Evolutionary conservation across 805 yeast species (phyloP), one percentile per base, ranked within the genome.

Genomic region (Tetrapisispora phaffii): DNA sequence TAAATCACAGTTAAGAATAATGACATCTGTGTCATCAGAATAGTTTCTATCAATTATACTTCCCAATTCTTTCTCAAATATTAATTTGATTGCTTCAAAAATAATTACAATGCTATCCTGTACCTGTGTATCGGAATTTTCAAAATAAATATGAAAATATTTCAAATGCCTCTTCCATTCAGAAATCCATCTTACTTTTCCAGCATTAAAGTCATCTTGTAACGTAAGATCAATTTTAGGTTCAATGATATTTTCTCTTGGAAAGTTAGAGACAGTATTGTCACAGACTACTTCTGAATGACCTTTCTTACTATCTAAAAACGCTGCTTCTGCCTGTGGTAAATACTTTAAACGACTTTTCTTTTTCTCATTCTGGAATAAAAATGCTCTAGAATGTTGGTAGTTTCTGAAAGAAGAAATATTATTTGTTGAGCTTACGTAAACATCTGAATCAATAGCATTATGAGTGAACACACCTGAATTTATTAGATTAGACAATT

Each of bases 341-440:
- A 23, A 13, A 17, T 29, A 24, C 33, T 20, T 23, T 29, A 32
- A 17, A 21, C 34, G 35, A 13, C 22, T 24, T 21, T 39, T 29
- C 36, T 39, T 31, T 16, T 32, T 39, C 28, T 19, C 15, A 22
- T 39, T 31, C 9, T 39, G 35, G 57, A 64, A 38, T 55, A 53
- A 37, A 47, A 54, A 20, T 47, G 47, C 1, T 51, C 57, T 28
- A 53, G 55, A 2, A 55, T 50, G n/a, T 36, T 59, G 62, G 47
- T 54, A 62, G 40, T 60, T 60, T 12, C 47, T 36, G 3, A 44
- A 42, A 7, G 60, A 55, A 41, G 63, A 60, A 9, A 62, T 54
- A 44, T 60, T 44, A 42, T 60, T 62, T n/a, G 65, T 57, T 13
- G 49, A 53, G 44, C 63, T 62, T 3, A 50, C 54, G 5, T 26